phyloP scores from a whole-genome alignment of 2,329 filamentous ascomycete species.

The Aspergillus brunneoviolaceus region DNA sequence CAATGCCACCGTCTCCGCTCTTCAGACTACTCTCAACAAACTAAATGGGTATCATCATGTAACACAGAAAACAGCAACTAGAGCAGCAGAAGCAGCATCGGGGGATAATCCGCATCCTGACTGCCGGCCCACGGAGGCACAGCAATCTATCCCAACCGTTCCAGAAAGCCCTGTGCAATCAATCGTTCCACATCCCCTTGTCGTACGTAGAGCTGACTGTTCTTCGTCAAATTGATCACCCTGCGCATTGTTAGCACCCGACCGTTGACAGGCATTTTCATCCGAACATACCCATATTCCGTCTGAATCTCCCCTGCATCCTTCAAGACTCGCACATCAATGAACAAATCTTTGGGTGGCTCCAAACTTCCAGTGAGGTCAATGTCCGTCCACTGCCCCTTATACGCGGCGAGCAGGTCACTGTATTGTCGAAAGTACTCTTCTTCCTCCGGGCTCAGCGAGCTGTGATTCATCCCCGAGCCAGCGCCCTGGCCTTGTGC shows the following conservation, averaged over 20 bases:
- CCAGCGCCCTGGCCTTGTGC: slow-evolving; percentile 7
- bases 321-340: slow-evolving; percentile 92
- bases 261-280: neutral
- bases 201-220: slow-evolving; percentile 95
- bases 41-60: slow-evolving; percentile 23
- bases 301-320: slow-evolving; percentile 99
- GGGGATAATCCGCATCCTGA: neutral
- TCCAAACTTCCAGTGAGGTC: slow-evolving; percentile 92
- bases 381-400: slow-evolving; percentile 97
- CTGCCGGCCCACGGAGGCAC: neutral
- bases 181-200: slow-evolving; percentile 93
- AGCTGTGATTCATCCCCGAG: slow-evolving; percentile 55
- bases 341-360: slow-evolving; percentile 92
- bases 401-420: slow-evolving; percentile 91
- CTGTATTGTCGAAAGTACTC: slow-evolving; percentile 92
- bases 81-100: slow-evolving; percentile 1
- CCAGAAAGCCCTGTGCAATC: slow-evolving; percentile 91
- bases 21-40: slow-evolving; percentile 3
- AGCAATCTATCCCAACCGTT: slow-evolving; percentile 71
- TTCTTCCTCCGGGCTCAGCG: slow-evolving; percentile 90
- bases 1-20: neutral
- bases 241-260: slow-evolving; percentile 49
- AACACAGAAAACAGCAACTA: slow-evolving; percentile 10
- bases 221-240: slow-evolving; percentile 93
- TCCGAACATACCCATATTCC: slow-evolving; percentile 79